These are phyloP conservation scores for Macrocybe gigantea DNA, from an alignment of 768 basidiomycete genomes.

Conservation along the genomic window DNA sequence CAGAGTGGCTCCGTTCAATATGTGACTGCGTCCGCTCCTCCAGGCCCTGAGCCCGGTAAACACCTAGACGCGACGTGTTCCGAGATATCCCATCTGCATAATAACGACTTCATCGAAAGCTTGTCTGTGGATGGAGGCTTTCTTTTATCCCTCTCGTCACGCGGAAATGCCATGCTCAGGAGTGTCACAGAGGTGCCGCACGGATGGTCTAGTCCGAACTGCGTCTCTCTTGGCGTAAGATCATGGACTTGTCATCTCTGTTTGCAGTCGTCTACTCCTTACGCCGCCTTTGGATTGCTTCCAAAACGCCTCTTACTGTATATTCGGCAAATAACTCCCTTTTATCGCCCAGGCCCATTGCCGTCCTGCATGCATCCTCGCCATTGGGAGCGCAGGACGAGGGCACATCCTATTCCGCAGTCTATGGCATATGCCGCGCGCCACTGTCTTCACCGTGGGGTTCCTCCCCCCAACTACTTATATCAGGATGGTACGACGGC, in stretches of 20 bases:
- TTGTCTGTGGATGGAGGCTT: slow-evolving; percentile 39
- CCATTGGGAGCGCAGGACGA: slow-evolving; percentile 32
- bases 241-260: slow-evolving; percentile 64
- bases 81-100: slow-evolving; percentile 20
- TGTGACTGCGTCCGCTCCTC: slow-evolving; percentile 20
- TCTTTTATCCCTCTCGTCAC: slow-evolving; percentile 53
- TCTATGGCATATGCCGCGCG: slow-evolving; percentile 63
- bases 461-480: slow-evolving; percentile 60
- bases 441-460: slow-evolving; percentile 66
- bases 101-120: slow-evolving; percentile 48
- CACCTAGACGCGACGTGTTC: slow-evolving; percentile 7
- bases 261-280: slow-evolving; percentile 44
- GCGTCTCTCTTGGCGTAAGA: slow-evolving; percentile 9
- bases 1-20: slow-evolving; percentile 54
- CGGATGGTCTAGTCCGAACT: too few species aligned
- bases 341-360: slow-evolving; percentile 41
- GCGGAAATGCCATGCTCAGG: slow-evolving; percentile 36
- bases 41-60: slow-evolving; percentile 2
- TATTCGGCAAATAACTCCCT: slow-evolving; percentile 30
- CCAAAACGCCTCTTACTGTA: slow-evolving; percentile 43
- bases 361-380: slow-evolving; percentile 42
- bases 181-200: too few species aligned
- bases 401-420: slow-evolving; percentile 40
- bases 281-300: slow-evolving; percentile 65
- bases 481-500: slow-evolving; percentile 84